Conservation (phyloP, 495 filamentous ascomycete genomes). For the Podospora tetraspora region DNA sequence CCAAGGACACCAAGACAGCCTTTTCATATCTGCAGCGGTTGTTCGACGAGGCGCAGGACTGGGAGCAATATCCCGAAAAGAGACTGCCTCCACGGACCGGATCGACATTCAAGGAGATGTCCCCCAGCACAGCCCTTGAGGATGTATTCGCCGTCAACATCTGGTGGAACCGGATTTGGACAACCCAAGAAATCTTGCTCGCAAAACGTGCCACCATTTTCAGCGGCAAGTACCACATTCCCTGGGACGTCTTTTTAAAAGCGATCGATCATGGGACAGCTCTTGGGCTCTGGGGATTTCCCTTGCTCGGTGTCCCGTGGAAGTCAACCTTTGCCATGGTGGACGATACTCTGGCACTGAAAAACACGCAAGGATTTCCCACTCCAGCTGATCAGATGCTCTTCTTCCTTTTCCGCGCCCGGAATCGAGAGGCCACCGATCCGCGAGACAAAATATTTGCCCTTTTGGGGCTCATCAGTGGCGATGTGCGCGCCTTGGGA, state of each 20-base stretch:
- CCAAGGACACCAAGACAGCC: conserved; percentile 2
- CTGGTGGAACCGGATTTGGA: conserved; percentile 22
- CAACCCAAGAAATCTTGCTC: conserved; percentile 17
- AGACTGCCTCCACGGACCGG: neutral
- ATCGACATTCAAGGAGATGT: neutral
- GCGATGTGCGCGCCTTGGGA: neutral
- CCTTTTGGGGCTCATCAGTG: conserved; percentile 23
- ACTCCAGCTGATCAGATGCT: conserved; percentile 11
- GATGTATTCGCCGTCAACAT: neutral
- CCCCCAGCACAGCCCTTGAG: neutral
- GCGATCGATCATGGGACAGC: conserved; percentile 1
- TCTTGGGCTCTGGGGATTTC: neutral
- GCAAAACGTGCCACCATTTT: conserved; percentile 8
- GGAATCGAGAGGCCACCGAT: conserved; percentile 24
- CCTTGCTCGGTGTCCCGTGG: neutral
- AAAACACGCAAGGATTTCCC: neutral
- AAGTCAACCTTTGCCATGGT: neutral
- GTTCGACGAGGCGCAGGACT: conserved; percentile 3
- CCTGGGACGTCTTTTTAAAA: conserved; percentile 8
- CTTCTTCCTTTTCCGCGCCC: conserved; percentile 2
- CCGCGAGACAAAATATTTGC: conserved; percentile 31
- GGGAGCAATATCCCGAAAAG: neutral
- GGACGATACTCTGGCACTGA: conserved; percentile 5
- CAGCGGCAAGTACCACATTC: conserved; percentile 2
- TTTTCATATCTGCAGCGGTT: conserved; percentile 3